A percentile compares a stretch with the other conserved stretches of the same genome.
Evolutionary conservation across 371 early-diverging fungal species (phyloP).

Genomic region (Syncephalis plumigaleata): DNA sequence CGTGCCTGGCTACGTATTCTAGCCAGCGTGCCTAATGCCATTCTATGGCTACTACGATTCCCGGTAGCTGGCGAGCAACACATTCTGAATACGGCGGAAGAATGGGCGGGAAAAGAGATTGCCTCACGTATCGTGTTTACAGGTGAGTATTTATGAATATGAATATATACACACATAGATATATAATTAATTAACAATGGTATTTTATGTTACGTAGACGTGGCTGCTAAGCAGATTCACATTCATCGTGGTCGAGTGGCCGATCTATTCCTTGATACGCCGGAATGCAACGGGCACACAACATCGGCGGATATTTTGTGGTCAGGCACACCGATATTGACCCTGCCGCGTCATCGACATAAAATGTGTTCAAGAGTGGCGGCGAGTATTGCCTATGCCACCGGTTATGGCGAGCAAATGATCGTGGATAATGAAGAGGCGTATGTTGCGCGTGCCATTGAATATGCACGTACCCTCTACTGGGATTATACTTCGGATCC

Average conservation of each 20-base stretch:
- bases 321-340: constrained; percentile 85
- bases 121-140: constrained; percentile 78
- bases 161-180: background rate
- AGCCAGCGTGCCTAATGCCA: constrained; percentile 57
- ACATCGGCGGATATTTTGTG: constrained; percentile 88
- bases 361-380: constrained; percentile 87
- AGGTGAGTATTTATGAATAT: no score
- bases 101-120: constrained; percentile 59
- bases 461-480: constrained; percentile 29
- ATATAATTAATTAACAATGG: background rate
- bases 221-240: constrained; percentile 82
- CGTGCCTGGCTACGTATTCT: constrained; percentile 71
- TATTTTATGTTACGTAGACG: constrained; percentile 28
- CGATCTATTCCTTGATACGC: constrained; percentile 81
- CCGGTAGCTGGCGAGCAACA: constrained; percentile 78
- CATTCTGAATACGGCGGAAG: constrained; percentile 44
- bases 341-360: constrained; percentile 74
- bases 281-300: constrained; percentile 90
- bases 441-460: constrained; percentile 64
- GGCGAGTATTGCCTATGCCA: constrained; percentile 70
- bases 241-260: constrained; percentile 87
- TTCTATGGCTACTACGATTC: constrained; percentile 80
- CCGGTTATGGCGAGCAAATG: constrained; percentile 71
- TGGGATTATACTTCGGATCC: constrained; percentile 25
- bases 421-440: constrained; percentile 52